A percentile compares a stretch with the other conserved stretches of the same genome.
phyloP scores from a whole-genome alignment of 106 monocot species.

The Apostasia ramifera region DNA sequence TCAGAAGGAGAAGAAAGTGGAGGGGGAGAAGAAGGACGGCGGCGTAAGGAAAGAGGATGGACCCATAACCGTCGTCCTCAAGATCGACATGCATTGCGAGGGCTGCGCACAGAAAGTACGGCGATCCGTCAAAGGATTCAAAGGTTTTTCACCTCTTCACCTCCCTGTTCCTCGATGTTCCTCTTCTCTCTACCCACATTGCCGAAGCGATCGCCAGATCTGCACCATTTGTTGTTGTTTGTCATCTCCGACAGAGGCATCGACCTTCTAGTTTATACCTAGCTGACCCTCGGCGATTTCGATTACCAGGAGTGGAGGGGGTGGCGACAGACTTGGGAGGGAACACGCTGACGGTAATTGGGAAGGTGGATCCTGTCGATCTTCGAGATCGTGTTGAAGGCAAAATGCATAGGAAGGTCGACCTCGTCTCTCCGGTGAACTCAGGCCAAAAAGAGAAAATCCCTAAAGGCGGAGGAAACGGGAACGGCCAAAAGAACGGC shows the following conservation, averaged over 20 bases:
- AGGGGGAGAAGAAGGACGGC: conserved; percentile 5
- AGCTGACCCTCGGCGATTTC: too few species aligned
- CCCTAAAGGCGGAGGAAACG: conserved; percentile 4
- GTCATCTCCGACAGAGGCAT: too few species aligned
- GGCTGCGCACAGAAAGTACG: conserved; percentile 29
- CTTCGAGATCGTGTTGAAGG: conserved; percentile 46
- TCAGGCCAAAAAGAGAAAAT: conserved; percentile 14
- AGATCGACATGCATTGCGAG: conserved; percentile 54
- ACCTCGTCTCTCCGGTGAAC: conserved; percentile 42
- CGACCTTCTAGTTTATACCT: too few species aligned
- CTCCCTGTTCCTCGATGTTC: too few species aligned
- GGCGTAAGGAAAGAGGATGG: neutral
- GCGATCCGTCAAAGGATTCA: conserved; percentile 13
- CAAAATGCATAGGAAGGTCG: conserved; percentile 73
- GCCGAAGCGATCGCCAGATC: too few species aligned
- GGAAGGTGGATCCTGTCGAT: conserved; percentile 60
- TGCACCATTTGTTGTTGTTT: too few species aligned
- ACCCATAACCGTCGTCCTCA: conserved; percentile 15
- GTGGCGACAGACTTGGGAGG: conserved; percentile 24
- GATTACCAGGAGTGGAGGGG: conserved; percentile 40
- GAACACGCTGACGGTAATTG: conserved; percentile 55
- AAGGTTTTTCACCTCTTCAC: conserved; percentile 13
- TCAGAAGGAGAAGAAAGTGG: conserved; percentile 4
- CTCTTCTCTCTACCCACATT: too few species aligned
- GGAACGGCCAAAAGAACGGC: conserved; percentile 8